Evolutionary conservation across 257 asterid genomes (phyloP), one percentile per base, ranked within the genome.

Genomic region (Marsdenia floribunda): DNA sequence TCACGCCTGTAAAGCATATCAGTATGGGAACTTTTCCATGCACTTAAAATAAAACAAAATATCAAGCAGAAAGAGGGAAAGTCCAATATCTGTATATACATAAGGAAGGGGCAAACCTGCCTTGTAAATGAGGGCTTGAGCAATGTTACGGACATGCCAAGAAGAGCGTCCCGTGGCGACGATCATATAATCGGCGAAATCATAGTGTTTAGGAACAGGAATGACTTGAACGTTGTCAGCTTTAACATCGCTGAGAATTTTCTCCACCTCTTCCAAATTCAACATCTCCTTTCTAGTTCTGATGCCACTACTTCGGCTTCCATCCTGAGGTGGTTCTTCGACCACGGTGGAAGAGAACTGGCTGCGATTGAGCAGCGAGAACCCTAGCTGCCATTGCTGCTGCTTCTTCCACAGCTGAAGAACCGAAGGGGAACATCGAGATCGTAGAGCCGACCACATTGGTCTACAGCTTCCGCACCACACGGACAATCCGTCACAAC

Each of bases 141-240:
- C 90, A 76, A 94, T 94, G 42, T 94, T 94, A 44, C 97, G 93
- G 19, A 91, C 98, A 78, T 94, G 98, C 98, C 98, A 93, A 52
- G 93, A 87, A 14, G 98, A 94, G 52, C 97, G 88, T 47, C 96
- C 97, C 2, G 98, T 88, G 84, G 97, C 97, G 75, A 94, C 73
- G 64, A 94, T 94, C 92, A 92, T 87, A 85, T 83, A 86, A 85
- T 94, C 99, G 38, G 92, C 86, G 77, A 87, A 89, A 75, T 94
- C 92, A 67, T 79, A 86, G 70, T 85, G 86, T 50, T 81, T 82
- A 16, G 95, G 91, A 19, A 93, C 86, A n/a, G 85, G 88, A 21
- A 94, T 71, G 40, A 94, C 92, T 72, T 70, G 77, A 58, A 92
- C 91, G 59, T 92, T 88, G 78, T 92, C 97, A 5, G 99, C 99